These are phyloP conservation scores for Salinomyces thailandicus DNA, from an alignment of 2,329 filamentous ascomycete species.

Conservation along the genomic window DNA sequence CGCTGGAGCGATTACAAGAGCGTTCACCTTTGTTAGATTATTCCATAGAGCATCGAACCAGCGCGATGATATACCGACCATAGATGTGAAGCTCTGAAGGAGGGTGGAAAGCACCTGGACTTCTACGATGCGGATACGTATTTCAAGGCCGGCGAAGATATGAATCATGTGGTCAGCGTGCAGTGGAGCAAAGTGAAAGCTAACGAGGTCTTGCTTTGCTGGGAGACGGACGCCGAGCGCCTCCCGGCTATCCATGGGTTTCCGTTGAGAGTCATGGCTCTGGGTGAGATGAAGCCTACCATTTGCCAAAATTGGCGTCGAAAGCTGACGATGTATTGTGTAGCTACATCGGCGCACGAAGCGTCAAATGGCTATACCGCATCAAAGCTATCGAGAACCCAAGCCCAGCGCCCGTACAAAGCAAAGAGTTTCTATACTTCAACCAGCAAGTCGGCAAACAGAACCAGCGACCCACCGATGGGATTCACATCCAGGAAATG, in stretches of 20 bases:
- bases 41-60: no score
- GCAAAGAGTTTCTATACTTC: constrained; percentile 51
- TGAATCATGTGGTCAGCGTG: constrained; percentile 53
- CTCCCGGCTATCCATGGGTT: constrained; percentile 57
- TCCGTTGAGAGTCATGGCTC: constrained; percentile 50
- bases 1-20: no score
- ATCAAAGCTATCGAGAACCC: constrained; percentile 46
- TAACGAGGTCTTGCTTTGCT: constrained; percentile 56
- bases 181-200: constrained; percentile 53
- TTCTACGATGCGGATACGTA: constrained; percentile 63
- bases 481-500: constrained; percentile 54
- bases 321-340: no score
- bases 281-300: no score
- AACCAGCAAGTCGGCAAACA: constrained; percentile 52
- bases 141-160: constrained; percentile 47
- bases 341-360: constrained; percentile 57
- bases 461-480: constrained; percentile 41
- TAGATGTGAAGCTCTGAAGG: constrained; percentile 56
- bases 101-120: constrained; percentile 46
- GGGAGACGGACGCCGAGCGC: constrained; percentile 60
- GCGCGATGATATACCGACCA: no score
- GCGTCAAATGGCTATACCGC: constrained; percentile 52
- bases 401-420: constrained; percentile 45
- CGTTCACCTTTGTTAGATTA: no score
- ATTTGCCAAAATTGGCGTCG: no score